Conservation (phyloP, 306 rosid genomes). For the Begonia peltatifolia region DNA sequence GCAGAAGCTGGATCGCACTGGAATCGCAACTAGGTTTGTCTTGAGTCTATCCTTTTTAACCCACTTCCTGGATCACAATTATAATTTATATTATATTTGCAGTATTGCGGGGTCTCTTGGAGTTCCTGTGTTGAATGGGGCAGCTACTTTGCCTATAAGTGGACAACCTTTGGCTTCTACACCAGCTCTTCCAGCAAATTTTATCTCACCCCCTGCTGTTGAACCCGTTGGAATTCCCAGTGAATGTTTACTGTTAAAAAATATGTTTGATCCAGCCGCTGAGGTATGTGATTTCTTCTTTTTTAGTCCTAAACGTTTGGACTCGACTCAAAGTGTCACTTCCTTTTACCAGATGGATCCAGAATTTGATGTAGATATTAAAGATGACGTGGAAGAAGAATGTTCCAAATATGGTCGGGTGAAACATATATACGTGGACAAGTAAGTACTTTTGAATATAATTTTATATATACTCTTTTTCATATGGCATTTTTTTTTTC, state of each 20-base stretch:
- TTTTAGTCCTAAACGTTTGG: not conserved
- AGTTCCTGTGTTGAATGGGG: conserved; percentile 52
- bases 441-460: conserved; percentile 38
- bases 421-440: conserved; percentile 88
- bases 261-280: conserved; percentile 88
- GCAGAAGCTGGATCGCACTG: conserved; percentile 91
- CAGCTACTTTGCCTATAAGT: conserved; percentile 57
- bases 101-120: conserved; percentile 63
- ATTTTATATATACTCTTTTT: no score
- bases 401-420: conserved; percentile 87
- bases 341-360: conserved; percentile 46
- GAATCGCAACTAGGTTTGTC: conserved; percentile 65
- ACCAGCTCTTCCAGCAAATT: conserved; percentile 33
- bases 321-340: no score
- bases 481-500: no score
- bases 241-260: conserved; percentile 78
- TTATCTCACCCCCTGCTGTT: conserved; percentile 30
- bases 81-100: conserved; percentile 15
- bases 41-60: conserved; percentile 2
- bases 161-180: conserved; percentile 39
- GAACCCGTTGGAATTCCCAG: conserved; percentile 78
- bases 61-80: not conserved
- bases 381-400: conserved; percentile 93
- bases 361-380: conserved; percentile 80
- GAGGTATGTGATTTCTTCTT: conserved; percentile 45